Evolutionary conservation across 1,284 basidiomycete genomes (phyloP).

Genomic region (Ganoderma leucocontextum): DNA sequence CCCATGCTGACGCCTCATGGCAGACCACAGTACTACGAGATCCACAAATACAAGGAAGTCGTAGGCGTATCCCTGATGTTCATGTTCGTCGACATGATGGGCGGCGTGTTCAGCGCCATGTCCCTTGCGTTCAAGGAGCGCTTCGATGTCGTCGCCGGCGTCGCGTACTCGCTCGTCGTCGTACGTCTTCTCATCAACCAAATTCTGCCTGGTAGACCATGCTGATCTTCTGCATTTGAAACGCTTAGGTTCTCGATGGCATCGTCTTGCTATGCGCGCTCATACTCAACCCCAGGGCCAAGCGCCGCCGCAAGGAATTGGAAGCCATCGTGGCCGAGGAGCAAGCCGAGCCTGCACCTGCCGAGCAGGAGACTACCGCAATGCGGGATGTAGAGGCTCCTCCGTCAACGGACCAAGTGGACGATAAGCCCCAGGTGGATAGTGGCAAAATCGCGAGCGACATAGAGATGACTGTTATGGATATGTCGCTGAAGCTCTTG

Average conservation of each 20-base stretch:
- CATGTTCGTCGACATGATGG: slow-evolving; percentile 75
- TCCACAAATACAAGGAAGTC: slow-evolving; percentile 74
- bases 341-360: neutral
- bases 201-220: neutral
- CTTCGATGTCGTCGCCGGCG: slow-evolving; percentile 73
- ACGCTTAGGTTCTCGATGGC: slow-evolving; percentile 61
- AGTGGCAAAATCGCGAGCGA: neutral
- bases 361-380: neutral
- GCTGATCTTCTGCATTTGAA: neutral
- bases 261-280: slow-evolving; percentile 64
- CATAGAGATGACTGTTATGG: neutral
- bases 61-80: slow-evolving; percentile 78
- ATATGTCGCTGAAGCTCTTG: no score
- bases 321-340: neutral
- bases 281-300: slow-evolving; percentile 64
- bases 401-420: neutral
- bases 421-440: neutral
- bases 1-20: neutral
- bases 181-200: slow-evolving; percentile 44
- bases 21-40: slow-evolving; percentile 71
- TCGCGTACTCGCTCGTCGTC: slow-evolving; percentile 69
- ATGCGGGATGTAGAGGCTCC: neutral
- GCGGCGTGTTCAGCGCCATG: slow-evolving; percentile 76
- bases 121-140: slow-evolving; percentile 74
- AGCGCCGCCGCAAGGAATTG: slow-evolving; percentile 28